Evolutionary conservation across 768 basidiomycete species (phyloP).

Genomic region (Amyloporia xantha): DNA sequence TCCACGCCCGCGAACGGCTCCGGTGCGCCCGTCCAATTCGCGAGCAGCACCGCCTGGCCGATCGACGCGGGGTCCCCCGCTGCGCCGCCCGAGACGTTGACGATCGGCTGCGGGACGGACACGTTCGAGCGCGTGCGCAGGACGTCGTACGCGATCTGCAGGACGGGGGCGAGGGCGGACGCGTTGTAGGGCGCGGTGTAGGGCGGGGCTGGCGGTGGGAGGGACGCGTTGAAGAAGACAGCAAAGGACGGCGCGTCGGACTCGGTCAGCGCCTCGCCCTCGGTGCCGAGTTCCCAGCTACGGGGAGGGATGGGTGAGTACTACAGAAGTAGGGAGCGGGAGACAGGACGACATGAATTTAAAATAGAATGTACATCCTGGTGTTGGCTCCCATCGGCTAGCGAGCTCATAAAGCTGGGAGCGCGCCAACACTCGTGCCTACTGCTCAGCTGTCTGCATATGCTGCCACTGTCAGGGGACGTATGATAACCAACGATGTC

Average conservation of each 20-base stretch:
- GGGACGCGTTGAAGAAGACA: constrained; percentile 29
- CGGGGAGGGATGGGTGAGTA: background rate
- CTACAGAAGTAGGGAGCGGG: background rate
- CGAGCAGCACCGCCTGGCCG: constrained; percentile 62
- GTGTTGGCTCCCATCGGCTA: no score
- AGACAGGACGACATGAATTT: no score
- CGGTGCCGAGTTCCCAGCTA: constrained; percentile 52
- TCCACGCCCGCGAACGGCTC: constrained; percentile 9
- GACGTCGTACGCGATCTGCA: constrained; percentile 44
- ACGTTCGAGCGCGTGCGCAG: constrained; percentile 43
- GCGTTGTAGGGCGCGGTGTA: constrained; percentile 13
- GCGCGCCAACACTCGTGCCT: no score
- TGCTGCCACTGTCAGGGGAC: no score
- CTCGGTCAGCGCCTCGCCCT: constrained; percentile 45
- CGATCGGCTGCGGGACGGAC: constrained; percentile 51
- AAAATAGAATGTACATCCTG: no score
- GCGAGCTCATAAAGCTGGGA: no score
- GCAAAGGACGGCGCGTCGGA: constrained; percentile 38
- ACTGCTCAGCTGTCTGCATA: no score
- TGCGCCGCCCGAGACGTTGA: constrained; percentile 45
- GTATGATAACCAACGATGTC: no score
- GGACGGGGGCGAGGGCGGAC: constrained; percentile 42
- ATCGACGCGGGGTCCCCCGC: constrained; percentile 75
- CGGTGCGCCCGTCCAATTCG: constrained; percentile 46
- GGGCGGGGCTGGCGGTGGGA: constrained; percentile 12